These are phyloP conservation scores for Xylaria sp. DNA, from an alignment of 495 filamentous ascomycete species.

Conservation along the genomic window DNA sequence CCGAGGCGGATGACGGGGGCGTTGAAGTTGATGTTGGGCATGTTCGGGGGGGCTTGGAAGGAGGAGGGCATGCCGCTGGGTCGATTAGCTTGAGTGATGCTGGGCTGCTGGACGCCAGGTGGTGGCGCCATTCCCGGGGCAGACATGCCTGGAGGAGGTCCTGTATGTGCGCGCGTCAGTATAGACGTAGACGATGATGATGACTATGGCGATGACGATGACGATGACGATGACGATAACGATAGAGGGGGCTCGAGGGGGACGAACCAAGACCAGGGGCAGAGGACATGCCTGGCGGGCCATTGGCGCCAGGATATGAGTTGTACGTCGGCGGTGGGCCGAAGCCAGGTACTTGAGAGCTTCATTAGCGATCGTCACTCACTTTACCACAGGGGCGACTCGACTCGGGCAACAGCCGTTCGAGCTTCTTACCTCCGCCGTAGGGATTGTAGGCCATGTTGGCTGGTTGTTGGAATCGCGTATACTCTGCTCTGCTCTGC, in stretches of 20 bases:
- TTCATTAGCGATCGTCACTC: conserved; percentile 10
- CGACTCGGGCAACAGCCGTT: background rate
- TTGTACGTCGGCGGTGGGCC: conserved; percentile 76
- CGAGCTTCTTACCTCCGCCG: conserved; percentile 62
- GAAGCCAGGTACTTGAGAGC: conserved; percentile 60
- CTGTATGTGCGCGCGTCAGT: conserved; percentile 45
- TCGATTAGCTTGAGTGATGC: conserved; percentile 70
- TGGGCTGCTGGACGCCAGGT: conserved; percentile 80
- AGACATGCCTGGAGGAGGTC: conserved; percentile 74
- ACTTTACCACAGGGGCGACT: background rate
- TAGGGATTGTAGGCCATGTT: conserved; percentile 79
- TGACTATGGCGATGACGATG: too few species aligned
- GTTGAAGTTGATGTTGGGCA: conserved; percentile 98
- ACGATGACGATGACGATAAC: too few species aligned
- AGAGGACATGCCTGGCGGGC: conserved; percentile 70
- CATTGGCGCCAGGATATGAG: conserved; percentile 69
- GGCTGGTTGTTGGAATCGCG: conserved; percentile 16
- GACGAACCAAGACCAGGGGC: conserved; percentile 87
- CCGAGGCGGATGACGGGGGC: conserved; percentile 96
- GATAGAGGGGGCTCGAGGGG: conserved; percentile 12
- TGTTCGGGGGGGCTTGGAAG: conserved; percentile 89
- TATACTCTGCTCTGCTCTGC: too few species aligned
- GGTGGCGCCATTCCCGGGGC: conserved; percentile 80
- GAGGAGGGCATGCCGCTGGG: conserved; percentile 79
- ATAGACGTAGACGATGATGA: too few species aligned